phyloP scores from a whole-genome alignment of 2,329 filamentous ascomycete genomes.

The Aureobasidium zeae region DNA sequence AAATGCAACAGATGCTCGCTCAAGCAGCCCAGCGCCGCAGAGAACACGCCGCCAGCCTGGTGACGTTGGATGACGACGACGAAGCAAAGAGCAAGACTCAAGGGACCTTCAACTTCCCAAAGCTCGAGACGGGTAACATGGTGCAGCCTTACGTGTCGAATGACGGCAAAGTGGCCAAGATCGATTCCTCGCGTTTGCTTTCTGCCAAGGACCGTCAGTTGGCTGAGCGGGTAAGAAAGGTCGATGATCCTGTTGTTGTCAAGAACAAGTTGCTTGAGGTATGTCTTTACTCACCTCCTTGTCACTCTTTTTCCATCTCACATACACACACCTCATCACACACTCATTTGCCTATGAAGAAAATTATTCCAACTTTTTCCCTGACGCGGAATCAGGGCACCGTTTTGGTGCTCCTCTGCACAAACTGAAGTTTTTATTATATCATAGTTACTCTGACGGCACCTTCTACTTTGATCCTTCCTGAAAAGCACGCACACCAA shows the following conservation, averaged over 20 bases:
- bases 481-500: constrained; percentile 14
- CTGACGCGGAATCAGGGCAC: constrained; percentile 64
- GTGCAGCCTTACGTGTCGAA: constrained; percentile 47
- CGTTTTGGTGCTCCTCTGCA: constrained; percentile 75
- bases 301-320: not conserved
- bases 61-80: constrained; percentile 18
- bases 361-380: constrained; percentile 57
- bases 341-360: constrained; percentile 57
- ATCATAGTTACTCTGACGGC: constrained; percentile 76
- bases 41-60: constrained; percentile 31
- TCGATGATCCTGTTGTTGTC: constrained; percentile 44
- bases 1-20: constrained; percentile 53
- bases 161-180: constrained; percentile 42
- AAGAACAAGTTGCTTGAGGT: constrained; percentile 45
- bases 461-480: constrained; percentile 17
- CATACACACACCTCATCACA: no score
- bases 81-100: constrained; percentile 19
- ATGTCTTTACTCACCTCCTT: constrained; percentile 28
- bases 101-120: constrained; percentile 39
- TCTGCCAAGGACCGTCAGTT: constrained; percentile 39
- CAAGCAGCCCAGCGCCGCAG: constrained; percentile 53
- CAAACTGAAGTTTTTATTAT: constrained; percentile 51
- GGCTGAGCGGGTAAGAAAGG: constrained; percentile 41
- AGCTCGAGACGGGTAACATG: constrained; percentile 38
- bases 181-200: constrained; percentile 45